Evolutionary conservation across 1,284 basidiomycete species (phyloP), one percentile per base, ranked within the genome.

Genomic region (Phylloboletellus chloephorus): DNA sequence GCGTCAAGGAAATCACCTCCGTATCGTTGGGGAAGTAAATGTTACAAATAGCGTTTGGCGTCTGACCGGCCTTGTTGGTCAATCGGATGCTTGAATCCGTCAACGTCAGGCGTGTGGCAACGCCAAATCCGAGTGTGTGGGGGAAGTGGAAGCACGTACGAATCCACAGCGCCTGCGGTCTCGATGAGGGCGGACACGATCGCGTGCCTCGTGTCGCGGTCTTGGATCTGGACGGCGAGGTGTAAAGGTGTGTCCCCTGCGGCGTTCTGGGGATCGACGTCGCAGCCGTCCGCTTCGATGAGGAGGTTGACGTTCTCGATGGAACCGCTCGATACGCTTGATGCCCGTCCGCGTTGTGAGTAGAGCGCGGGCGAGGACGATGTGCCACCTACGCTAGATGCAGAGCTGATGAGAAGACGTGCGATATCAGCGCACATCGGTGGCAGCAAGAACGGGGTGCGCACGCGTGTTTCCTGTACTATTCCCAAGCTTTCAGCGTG

Each of bases 391-490:
- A 64, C 60, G 60, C 60, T 24, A 61, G 52, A 34, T 60, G 61
- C 23, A 60, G 62, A 25, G 58, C 58, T 60, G 40, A 37, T 16
- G 13, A 37, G 16, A 35, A 10, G 29, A 22, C n/a, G n/a, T 2
- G 3, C 11, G 4, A 31, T 13, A 44, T 61, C 46, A 63, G 47
- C 30, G 16, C 20, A 31, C 16, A 37, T 44, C 6, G 13, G 34
- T 10, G 9, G 29, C 1, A 33, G 21, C 21, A 46, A 19, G 11
- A 39, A 48, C 19, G 16, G n/a, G 13, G 22, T 38, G 24, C 62
- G 56, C 40, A 63, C 58, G 49, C 30, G 57, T 60, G 46, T 64
- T 63, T 38, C 55, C 54, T 19, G 40, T 39, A 15, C 60, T 63
- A 26, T 15, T 10, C 7, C 37, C 21, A 5, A 29, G 21, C 9